Base-by-base conservation (phyloP, 345 rosid genomes). In the Anastatica hierochuntica region DNA sequence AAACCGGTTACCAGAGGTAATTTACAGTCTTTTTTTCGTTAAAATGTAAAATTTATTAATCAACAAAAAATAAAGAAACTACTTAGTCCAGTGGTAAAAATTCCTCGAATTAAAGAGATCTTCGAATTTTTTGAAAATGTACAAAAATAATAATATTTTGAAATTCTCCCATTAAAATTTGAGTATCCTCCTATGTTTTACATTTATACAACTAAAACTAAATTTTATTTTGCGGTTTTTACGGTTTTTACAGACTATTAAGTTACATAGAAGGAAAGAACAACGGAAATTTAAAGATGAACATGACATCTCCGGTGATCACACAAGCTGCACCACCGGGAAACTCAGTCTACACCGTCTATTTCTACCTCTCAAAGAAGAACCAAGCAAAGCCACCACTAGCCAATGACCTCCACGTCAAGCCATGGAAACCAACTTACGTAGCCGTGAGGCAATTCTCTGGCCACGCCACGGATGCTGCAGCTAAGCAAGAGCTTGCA, bases 281-380 rank as follows among this genome's bases (percentile, higher is more conserved):
- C 63, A 64, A 23, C 7, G 24, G n/a, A 11, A 64, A 49, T 3
- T 40, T 11, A 14, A 56, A 56, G 45, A 48, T 64, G 50, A 42
- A 56, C 4, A 64, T 64, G 63, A 64, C 69, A 64, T 29, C 63
- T 56, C 63, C 69, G 10, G 63, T 49, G 19, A 56, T 64, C 44
- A 56, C 45, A 21, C 31, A 56, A 49, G 21, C 10, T n/a, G n/a
- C n/a, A 56, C 56, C 51, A 3, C 63, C 45, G 1, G 44, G 51
- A 56, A 16, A 31, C 33, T 42, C 50, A 49, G 11, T 10, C 6
- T 64, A 56, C 52, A 56, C 17, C 0, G 14, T 49, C 58, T 48
- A 17, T 8, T 56, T 64, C 46, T 64, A 64, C 52, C 7, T 64
- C 16, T 45, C 52, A 0, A 47, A 56, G 37, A 41, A 56, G 43